Conservation (phyloP, 2,329 filamentous ascomycete genomes). For the Trichoderma sp. region DNA sequence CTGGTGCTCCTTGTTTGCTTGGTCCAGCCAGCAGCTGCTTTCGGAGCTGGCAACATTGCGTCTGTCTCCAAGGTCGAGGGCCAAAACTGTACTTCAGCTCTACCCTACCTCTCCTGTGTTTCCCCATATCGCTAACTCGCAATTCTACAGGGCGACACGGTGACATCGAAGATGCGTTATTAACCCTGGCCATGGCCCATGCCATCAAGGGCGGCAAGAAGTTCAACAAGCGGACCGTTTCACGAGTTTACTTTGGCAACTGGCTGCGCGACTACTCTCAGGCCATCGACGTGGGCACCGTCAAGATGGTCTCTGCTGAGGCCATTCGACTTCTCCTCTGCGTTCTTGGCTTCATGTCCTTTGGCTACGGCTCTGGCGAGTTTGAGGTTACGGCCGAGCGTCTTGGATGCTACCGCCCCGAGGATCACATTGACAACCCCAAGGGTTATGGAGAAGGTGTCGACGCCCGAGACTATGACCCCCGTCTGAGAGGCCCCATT, state of each 20-base stretch:
- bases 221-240: conserved; percentile 83
- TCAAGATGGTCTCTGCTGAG: conserved; percentile 87
- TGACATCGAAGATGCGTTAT: conserved; percentile 88
- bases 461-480: conserved; percentile 80
- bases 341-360: conserved; percentile 85
- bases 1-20: conserved; percentile 63
- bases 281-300: conserved; percentile 86
- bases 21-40: conserved; percentile 67
- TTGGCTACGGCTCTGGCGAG: conserved; percentile 79
- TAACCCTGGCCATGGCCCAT: conserved; percentile 62
- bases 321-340: conserved; percentile 87
- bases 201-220: conserved; percentile 64
- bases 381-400: conserved; percentile 82
- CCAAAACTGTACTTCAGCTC: conserved; percentile 63
- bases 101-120: neutral
- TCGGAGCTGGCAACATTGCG: conserved; percentile 87
- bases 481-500: conserved; percentile 75
- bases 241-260: conserved; percentile 93
- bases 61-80: conserved; percentile 77
- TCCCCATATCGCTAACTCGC: neutral
- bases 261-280: conserved; percentile 94
- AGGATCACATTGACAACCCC: conserved; percentile 74
- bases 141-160: conserved; percentile 66
- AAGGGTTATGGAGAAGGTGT: conserved; percentile 86
- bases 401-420: conserved; percentile 78